phyloP scores from a whole-genome alignment of 2,329 filamentous ascomycete genomes.

The Aspergillus transmontanensis region DNA sequence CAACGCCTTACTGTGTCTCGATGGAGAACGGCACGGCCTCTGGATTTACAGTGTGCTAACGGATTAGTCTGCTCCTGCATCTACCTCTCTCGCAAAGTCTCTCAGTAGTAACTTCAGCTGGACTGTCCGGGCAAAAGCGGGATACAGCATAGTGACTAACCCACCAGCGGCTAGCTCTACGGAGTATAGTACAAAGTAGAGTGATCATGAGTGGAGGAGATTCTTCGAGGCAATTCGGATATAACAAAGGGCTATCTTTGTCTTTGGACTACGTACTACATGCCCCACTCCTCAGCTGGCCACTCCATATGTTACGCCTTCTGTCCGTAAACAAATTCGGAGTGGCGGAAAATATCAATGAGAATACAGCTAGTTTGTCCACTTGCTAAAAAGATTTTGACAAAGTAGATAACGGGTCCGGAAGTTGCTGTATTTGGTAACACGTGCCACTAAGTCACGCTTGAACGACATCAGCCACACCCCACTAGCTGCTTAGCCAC shows the following conservation, averaged over 20 bases:
- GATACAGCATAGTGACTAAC: not conserved
- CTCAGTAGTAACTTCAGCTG: not conserved
- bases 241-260: not conserved
- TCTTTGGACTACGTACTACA: not conserved
- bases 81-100: not conserved
- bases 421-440: not conserved
- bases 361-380: not conserved
- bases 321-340: not conserved
- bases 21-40: too few species aligned
- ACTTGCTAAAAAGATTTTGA: not conserved
- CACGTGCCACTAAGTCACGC: conserved; percentile 8
- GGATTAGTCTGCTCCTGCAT: not conserved
- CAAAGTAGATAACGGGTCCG: not conserved
- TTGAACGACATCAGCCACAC: not conserved
- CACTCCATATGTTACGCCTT: not conserved
- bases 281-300: not conserved
- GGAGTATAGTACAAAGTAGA: too few species aligned
- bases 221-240: too few species aligned
- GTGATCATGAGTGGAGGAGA: too few species aligned
- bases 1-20: too few species aligned
- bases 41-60: too few species aligned
- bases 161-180: too few species aligned
- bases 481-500: conserved; percentile 14
- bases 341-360: not conserved
- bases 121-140: not conserved